Conservation (phyloP, 495 filamentous ascomycete species). For the Cetradonia linearis region DNA sequence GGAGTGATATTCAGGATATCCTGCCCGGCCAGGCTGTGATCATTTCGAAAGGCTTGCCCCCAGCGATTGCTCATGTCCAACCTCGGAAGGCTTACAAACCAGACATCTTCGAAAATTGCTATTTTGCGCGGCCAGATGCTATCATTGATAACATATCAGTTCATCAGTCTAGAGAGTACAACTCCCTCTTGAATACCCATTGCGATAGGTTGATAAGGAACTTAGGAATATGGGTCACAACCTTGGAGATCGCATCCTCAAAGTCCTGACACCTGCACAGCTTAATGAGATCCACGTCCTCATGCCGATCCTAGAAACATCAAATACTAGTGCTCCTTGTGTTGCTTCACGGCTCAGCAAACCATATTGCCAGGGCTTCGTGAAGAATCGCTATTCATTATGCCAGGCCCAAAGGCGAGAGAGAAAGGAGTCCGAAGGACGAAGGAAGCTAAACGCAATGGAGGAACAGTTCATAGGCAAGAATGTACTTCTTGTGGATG, state of each 20-base stretch:
- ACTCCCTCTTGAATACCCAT: neutral
- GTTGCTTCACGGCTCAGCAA: conserved; percentile 63
- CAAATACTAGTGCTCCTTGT: conserved; percentile 71
- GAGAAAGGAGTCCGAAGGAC: conserved; percentile 45
- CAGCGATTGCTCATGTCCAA: conserved; percentile 64
- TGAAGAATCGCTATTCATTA: conserved; percentile 98
- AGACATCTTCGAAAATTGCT: conserved; percentile 41
- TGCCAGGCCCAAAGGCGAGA: conserved; percentile 76
- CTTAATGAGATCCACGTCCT: conserved; percentile 84
- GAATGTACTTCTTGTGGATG: conserved; percentile 82
- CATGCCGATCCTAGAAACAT: conserved; percentile 81
- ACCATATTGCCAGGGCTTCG: conserved; percentile 74
- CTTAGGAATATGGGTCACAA: conserved; percentile 71
- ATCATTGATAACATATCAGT: conserved; percentile 91
- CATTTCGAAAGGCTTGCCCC: conserved; percentile 51
- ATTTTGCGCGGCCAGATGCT: conserved; percentile 77
- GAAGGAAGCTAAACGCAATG: conserved; percentile 24
- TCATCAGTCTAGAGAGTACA: conserved; percentile 61
- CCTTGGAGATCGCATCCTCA: conserved; percentile 67
- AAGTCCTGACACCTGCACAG: conserved; percentile 60
- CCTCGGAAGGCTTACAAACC: conserved; percentile 51
- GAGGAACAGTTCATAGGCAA: conserved; percentile 77
- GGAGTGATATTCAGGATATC: conserved; percentile 64
- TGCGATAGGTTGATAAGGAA: neutral
- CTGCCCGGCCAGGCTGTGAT: conserved; percentile 89